Evolutionary conservation across 2,329 filamentous ascomycete genomes (phyloP).

Genomic region (Xylariomycetidae sp.): DNA sequence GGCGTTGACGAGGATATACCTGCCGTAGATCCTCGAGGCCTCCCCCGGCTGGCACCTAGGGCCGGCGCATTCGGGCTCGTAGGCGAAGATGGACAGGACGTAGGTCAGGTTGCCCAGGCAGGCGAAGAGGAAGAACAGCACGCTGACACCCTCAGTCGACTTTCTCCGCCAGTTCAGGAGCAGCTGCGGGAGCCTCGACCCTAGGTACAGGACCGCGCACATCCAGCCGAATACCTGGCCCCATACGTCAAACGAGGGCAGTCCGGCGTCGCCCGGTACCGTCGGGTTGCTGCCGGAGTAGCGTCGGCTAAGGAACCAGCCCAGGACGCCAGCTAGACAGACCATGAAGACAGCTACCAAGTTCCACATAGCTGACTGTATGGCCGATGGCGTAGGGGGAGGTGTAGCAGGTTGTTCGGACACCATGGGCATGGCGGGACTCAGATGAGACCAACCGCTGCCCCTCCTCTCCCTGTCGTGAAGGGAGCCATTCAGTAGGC

Average conservation of each 20-base stretch:
- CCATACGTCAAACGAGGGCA: slow-evolving; percentile 64
- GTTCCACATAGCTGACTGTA: slow-evolving; percentile 68
- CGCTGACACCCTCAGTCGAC: slow-evolving; percentile 86
- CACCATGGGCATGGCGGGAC: slow-evolving; percentile 77
- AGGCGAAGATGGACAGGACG: slow-evolving; percentile 86
- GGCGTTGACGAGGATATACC: slow-evolving; percentile 83
- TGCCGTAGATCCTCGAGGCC: slow-evolving; percentile 61
- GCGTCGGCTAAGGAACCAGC: slow-evolving; percentile 72
- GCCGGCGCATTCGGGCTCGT: slow-evolving; percentile 65
- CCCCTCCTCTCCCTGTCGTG: slow-evolving; percentile 41
- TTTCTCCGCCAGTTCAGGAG: slow-evolving; percentile 89
- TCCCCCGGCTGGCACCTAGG: slow-evolving; percentile 61
- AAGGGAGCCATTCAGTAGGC: slow-evolving; percentile 43
- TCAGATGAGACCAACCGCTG: slow-evolving; percentile 61
- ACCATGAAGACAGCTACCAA: slow-evolving; percentile 72
- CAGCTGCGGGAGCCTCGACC: slow-evolving; percentile 83
- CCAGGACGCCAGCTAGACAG: slow-evolving; percentile 73
- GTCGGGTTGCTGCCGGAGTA: slow-evolving; percentile 32
- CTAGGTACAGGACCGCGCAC: slow-evolving; percentile 84
- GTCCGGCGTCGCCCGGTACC: slow-evolving; percentile 36
- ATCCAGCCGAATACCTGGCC: slow-evolving; percentile 94
- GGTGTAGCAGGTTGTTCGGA: slow-evolving; percentile 39
- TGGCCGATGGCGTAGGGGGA: slow-evolving; percentile 40
- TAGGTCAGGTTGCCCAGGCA: slow-evolving; percentile 94
- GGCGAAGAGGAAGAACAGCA: slow-evolving; percentile 95